Percentiles rank a stretch among this genome's conserved stretches.
Evolutionary conservation across 2,329 filamentous ascomycete genomes (phyloP).

Genomic region (Fusarium agapanthi): DNA sequence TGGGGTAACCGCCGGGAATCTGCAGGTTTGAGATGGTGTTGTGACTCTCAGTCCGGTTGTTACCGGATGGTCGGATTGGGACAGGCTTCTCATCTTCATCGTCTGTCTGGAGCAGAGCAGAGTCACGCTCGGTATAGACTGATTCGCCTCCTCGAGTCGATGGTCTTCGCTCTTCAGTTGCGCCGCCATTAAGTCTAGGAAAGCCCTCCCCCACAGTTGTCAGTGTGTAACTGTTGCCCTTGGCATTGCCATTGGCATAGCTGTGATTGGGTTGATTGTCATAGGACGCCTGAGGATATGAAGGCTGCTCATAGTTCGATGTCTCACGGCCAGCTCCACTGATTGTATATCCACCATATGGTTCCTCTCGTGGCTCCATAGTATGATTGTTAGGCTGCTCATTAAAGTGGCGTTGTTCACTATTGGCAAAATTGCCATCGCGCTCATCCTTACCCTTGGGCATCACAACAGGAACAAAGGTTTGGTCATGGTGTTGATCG

Average conservation of each 20-base stretch:
- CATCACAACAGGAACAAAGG: conserved; percentile 35
- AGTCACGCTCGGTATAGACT: conserved; percentile 34
- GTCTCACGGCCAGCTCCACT: conserved; percentile 4
- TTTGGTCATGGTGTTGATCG: conserved; percentile 22
- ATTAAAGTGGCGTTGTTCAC: conserved; percentile 5
- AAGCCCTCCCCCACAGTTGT: conserved; percentile 38
- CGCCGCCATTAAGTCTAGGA: conserved; percentile 30
- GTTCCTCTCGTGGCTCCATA: conserved; percentile 15
- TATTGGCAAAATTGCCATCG: conserved; percentile 1
- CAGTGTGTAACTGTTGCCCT: conserved; percentile 25
- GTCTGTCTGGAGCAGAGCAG: conserved; percentile 32
- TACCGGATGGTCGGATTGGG: conserved; percentile 39
- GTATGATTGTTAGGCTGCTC: conserved; percentile 12
- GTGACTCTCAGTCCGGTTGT: conserved; percentile 53
- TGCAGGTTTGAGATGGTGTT: conserved; percentile 72
- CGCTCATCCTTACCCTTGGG: conserved; percentile 26
- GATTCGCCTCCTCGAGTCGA: conserved; percentile 22
- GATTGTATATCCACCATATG: conserved; percentile 1
- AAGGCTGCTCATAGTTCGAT: conserved; percentile 13
- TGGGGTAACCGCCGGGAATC: conserved; percentile 74
- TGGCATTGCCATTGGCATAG: conserved; percentile 17
- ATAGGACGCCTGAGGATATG: conserved; percentile 10
- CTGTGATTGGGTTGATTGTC: conserved; percentile 14
- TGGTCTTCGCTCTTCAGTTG: conserved; percentile 1
- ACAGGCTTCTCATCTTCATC: conserved; percentile 34